A percentile compares a stretch with the other conserved stretches of the same genome.
Conservation (phyloP, 2,329 filamentous ascomycete genomes). For the Fonsecaea erecta region DNA sequence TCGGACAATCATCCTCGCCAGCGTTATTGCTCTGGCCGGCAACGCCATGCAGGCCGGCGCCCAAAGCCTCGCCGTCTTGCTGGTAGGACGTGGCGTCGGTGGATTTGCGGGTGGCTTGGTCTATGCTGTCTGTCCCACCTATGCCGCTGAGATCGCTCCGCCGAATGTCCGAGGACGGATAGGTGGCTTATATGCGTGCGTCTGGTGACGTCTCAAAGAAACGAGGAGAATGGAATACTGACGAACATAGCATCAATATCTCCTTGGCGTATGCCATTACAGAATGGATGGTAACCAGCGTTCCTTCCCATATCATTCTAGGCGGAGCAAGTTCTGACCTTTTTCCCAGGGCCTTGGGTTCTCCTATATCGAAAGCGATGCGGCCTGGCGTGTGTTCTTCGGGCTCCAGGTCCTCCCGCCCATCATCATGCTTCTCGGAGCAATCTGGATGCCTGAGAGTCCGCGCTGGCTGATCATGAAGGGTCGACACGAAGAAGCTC, state of each 20-base stretch:
- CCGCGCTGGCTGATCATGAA: constrained; percentile 16
- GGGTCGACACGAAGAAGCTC: constrained; percentile 10
- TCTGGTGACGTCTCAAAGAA: neutral
- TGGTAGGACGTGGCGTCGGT: constrained; percentile 62
- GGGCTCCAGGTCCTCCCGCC: constrained; percentile 15
- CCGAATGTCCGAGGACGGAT: constrained; percentile 19
- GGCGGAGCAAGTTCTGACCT: neutral
- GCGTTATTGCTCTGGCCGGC: constrained; percentile 60
- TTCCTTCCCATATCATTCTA: neutral
- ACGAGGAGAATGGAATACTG: neutral
- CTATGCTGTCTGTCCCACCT: constrained; percentile 17
- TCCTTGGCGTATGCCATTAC: constrained; percentile 7
- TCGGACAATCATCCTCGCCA: constrained; percentile 5
- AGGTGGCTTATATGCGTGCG: constrained; percentile 2
- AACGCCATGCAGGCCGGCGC: constrained; percentile 64
- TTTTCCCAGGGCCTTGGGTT: constrained; percentile 10
- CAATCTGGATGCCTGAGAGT: constrained; percentile 18
- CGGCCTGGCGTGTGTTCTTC: constrained; percentile 10
- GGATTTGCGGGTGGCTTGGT: constrained; percentile 45
- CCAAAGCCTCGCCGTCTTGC: constrained; percentile 60
- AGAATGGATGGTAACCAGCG: constrained; percentile 9
- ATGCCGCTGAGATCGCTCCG: constrained; percentile 21
- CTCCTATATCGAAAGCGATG: constrained; percentile 11
- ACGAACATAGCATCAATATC: constrained; percentile 3
- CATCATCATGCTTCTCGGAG: constrained; percentile 2